Conservation (phyloP, 768 basidiomycete species). For the Coprinellus aureogranulatus region DNA sequence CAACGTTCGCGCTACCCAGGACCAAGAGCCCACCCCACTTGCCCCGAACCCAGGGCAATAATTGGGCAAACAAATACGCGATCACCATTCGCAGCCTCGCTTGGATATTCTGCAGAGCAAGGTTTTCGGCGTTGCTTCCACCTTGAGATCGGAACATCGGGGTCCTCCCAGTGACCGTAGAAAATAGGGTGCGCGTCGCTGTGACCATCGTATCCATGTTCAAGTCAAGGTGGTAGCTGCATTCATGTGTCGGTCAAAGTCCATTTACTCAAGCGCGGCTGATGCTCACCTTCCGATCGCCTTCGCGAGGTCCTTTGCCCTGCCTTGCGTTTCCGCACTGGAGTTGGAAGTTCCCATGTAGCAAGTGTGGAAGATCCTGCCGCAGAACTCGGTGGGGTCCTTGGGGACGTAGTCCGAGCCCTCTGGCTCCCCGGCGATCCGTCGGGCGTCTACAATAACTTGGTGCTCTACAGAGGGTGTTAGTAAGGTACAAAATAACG, state of each 20-base stretch:
- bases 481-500: background rate
- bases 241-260: too few relatives aligned
- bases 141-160: constrained; percentile 83
- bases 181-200: constrained; percentile 79
- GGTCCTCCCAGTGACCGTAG: constrained; percentile 63
- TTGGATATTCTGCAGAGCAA: constrained; percentile 98
- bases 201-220: constrained; percentile 95
- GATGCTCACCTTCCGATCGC: constrained; percentile 80
- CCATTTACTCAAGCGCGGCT: too few relatives aligned
- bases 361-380: constrained; percentile 91
- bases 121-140: constrained; percentile 83
- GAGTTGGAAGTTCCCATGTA: constrained; percentile 99
- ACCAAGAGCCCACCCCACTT: constrained; percentile 84
- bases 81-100: constrained; percentile 94
- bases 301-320: constrained; percentile 83
- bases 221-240: constrained; percentile 88
- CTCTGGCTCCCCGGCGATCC: constrained; percentile 82
- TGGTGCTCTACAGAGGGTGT: constrained; percentile 59
- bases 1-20: constrained; percentile 97
- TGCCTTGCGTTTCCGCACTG: constrained; percentile 74
- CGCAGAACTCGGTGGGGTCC: constrained; percentile 84
- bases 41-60: constrained; percentile 89
- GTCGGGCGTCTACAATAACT: constrained; percentile 86
- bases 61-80: constrained; percentile 91
- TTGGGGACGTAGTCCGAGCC: constrained; percentile 80